These are phyloP conservation scores for Magnusiomyces fungicola DNA, from an alignment of 1,139 yeast genomes.

Conservation along the genomic window DNA sequence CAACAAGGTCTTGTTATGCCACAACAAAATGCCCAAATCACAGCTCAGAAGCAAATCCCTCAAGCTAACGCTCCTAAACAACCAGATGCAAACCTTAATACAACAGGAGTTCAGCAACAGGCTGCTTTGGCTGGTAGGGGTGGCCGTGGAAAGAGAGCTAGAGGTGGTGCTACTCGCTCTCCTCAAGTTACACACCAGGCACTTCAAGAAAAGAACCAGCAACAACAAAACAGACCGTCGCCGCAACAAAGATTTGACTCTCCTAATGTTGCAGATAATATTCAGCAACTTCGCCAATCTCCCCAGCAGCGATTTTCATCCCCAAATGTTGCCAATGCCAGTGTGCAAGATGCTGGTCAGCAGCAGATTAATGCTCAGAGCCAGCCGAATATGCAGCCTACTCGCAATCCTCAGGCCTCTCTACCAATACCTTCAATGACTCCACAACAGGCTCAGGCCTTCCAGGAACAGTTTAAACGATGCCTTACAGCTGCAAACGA, in stretches of 20 bases:
- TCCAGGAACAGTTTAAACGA: neutral
- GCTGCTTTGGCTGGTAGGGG: neutral
- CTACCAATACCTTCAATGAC: neutral
- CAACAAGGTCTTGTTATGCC: conserved; percentile 6
- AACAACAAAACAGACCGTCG: neutral
- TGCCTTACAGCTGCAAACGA: neutral
- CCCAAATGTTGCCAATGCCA: neutral
- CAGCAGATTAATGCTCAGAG: neutral
- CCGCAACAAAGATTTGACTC: neutral
- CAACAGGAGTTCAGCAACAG: neutral
- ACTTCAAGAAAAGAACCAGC: conserved; percentile 2
- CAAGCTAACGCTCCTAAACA: neutral
- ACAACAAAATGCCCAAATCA: neutral
- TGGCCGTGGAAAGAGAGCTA: conserved; percentile 4
- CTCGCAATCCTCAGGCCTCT: neutral
- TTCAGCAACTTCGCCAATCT: conserved; percentile 1
- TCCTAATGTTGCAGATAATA: neutral
- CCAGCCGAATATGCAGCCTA: neutral
- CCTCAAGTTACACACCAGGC: conserved; percentile 5
- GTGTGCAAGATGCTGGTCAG: neutral
- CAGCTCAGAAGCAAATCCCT: neutral
- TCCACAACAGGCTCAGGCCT: neutral
- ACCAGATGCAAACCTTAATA: neutral
- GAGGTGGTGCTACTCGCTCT: conserved; percentile 2
- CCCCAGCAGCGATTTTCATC: neutral